phyloP scores from a whole-genome alignment of 345 rosid species.

The Eucalyptus paniculata region DNA sequence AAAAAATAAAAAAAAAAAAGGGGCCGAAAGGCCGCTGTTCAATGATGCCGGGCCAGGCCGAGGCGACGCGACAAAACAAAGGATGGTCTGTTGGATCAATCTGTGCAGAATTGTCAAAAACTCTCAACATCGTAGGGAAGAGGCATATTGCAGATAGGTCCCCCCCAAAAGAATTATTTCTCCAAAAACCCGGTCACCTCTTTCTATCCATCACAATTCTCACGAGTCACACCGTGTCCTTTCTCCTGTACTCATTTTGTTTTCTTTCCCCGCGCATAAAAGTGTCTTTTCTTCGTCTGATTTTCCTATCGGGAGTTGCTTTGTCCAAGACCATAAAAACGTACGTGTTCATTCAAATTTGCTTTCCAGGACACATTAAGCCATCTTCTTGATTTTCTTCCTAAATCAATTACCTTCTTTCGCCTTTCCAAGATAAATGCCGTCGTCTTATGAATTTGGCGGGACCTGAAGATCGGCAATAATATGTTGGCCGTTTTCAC shows the following conservation, averaged over 20 bases:
- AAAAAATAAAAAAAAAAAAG: rapidly evolving
- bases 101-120: neutral
- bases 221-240: neutral
- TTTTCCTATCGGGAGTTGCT: neutral
- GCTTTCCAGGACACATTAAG: neutral
- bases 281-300: neutral
- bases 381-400: neutral
- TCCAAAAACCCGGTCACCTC: neutral
- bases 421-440: too few species aligned
- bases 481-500: neutral
- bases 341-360: neutral
- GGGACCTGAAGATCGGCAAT: neutral
- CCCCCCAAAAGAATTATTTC: neutral
- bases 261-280: too few species aligned
- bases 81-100: neutral
- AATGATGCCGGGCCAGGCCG: neutral
- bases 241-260: too few species aligned
- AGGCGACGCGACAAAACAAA: neutral
- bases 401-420: neutral
- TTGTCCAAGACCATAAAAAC: neutral
- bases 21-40: neutral
- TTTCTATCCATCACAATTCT: neutral
- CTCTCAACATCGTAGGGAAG: neutral
- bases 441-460: neutral
- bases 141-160: neutral